These are phyloP conservation scores for Powellomyces hirtus DNA, from an alignment of 192 early-diverging fungal species.

Conservation along the genomic window DNA sequence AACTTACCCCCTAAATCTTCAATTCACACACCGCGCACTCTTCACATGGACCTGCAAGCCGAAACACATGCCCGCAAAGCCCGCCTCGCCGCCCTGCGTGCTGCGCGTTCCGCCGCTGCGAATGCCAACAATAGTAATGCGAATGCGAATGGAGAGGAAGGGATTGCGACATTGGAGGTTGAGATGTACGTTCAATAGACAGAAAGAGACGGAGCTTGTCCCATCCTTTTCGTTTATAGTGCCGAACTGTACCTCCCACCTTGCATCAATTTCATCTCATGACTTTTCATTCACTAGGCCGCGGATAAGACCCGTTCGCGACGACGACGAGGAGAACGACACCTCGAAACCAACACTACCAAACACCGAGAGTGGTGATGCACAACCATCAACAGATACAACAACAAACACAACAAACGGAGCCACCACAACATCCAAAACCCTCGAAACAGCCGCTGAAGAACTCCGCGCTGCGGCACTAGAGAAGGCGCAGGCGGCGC, in stretches of 20 bases:
- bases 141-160: not conserved
- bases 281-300: slow-evolving; percentile 14
- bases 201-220: not conserved
- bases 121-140: slow-evolving; percentile 18
- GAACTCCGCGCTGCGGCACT: slow-evolving; percentile 47
- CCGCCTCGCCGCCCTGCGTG: slow-evolving; percentile 60
- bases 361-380: slow-evolving; percentile 10
- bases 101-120: slow-evolving; percentile 27
- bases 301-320: slow-evolving; percentile 44
- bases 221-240: not conserved
- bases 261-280: not conserved
- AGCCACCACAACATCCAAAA: too few species aligned
- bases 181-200: not conserved
- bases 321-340: slow-evolving; percentile 51
- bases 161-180: slow-evolving; percentile 12
- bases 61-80: slow-evolving; percentile 63
- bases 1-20: too few species aligned
- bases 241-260: not conserved
- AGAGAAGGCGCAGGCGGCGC: slow-evolving; percentile 52
- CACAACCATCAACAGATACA: not conserved
- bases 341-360: not conserved
- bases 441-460: slow-evolving; percentile 6
- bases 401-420: not conserved
- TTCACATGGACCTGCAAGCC: slow-evolving; percentile 17
- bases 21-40: too few species aligned